Base-by-base conservation (phyloP, 495 filamentous ascomycete genomes). In the Apiosordaria backusii region DNA sequence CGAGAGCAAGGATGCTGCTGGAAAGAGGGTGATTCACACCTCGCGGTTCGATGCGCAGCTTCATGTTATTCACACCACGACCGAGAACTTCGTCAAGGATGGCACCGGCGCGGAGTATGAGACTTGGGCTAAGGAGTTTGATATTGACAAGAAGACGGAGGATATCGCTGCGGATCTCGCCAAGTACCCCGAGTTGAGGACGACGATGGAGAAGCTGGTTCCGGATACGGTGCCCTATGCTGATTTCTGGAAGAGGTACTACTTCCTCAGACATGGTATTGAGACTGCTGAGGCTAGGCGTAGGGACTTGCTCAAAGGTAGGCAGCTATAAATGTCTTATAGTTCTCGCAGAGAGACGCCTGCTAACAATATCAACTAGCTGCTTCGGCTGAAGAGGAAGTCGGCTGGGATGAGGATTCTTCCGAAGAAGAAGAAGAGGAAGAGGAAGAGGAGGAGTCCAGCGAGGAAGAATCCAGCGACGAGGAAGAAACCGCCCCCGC, bases 31-130 rank as follows among this genome's bases (percentile, higher is more conserved):
- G 18, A 93, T 97, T 64, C 93, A 97, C 77, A 90, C 90, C 4
- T 97, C 93, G 59, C 87, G 95, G 57, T 93, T 97, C 74, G 95
- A 99, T 69, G 95, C 95, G 3, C 95, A 97, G 74, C 82, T 99
- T 53, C 95, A 99, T 72, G 90, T 96, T 15, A 90, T 99, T 58
- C 95, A 99, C 78, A 91, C 90, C 23, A 90, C 86, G 27, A 71
- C 88, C 52, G 91, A 95, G 62, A 92, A 90, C 69, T 97, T 99
- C 79, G 85, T 83, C 64, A 90, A 89, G 73, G 92, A 97, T 70
- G 91, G 92, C 0, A 83, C 81, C 24, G 89, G 88, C 50, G 80
- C 86, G 35, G 86, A 95, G 74, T 97, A 88, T 81, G 84, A 86
- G 26, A 77, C 79, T 22, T 98, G 93, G 87, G 84, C 84, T 63